Evolutionary conservation across 371 early-diverging fungal species (phyloP), one percentile per base, ranked within the genome.

Genomic region (Rhizopus delemar): DNA sequence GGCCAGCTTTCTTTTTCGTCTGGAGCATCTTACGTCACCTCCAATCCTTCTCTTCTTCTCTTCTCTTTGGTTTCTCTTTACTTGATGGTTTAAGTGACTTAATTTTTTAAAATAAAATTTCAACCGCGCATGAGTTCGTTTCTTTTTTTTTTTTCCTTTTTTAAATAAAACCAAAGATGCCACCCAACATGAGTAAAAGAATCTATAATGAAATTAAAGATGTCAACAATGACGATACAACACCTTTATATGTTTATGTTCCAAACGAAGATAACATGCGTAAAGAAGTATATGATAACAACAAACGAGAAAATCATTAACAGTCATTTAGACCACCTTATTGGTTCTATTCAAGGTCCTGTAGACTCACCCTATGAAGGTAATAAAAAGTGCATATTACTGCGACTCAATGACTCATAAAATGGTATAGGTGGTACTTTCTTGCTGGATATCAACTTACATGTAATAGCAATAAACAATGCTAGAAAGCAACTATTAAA

Each of bases 381-480:
- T 68, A 56, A 41, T 12, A 48, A 34, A 29, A 9, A 34, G 3
- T 28, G 28, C 3, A 33, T 9, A 41, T 33, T 35, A 16, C 4
- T 39, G 13, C 1, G 29, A 28, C n/a, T 7, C 5, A 9, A 8
- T 34, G 39, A 31, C 34, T 16, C 7, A 12, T 57, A 22, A 7
- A 48, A 9, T 16, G 9, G 3, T 43, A 5, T 56, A 60, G 72
- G 68, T 8, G 79, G 79, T 28, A 57, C 57, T 29, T 80, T 74
- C 51, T 68, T 68, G 41, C 55, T 82, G 1, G 78, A 78, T 57
- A 70, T 78, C n/a, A 29, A 63, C 0, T 56, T 80, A 5, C 46
- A 61, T 9, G 77, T 73, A 56, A 59, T 13, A n/a, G 43, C 2
- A 11, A n/a, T 13, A n/a, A 62, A 57, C 58, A 35, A 5, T 22